Base-by-base conservation (phyloP, 2,329 filamentous ascomycete species). In the Madurella fahalii region DNA sequence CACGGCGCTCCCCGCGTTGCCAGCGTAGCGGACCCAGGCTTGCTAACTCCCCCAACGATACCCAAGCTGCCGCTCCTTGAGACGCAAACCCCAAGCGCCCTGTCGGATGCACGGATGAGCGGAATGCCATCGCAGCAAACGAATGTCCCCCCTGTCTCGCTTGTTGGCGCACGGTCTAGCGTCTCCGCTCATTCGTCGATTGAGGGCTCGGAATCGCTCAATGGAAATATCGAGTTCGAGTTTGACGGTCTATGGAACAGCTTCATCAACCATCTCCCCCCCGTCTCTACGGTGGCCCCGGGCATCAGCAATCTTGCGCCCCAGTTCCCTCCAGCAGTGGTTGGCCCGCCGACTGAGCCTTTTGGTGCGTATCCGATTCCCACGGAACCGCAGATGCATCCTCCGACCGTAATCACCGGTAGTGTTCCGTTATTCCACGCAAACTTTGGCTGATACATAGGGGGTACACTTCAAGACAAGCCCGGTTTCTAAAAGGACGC, bases 191-290 rank as follows among this genome's bases (percentile, higher is more conserved):
- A 64, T n/a, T 58, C 61, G 8, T 56, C 61, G 1, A 60, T 58
- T 12, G 65, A 58, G 57, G 60, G 30, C 54, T 65, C 50, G 46
- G 60, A 72, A 31, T 60, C 61, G 7, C 59, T 62, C 17, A 66
- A 64, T 7, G 61, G 60, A 7, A 70, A 74, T 11, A 59, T 65
- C 5, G 69, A 71, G 50, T 67, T 73, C 44, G 66, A 72, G 41
- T 71, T 74, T 47, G 70, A 72, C 41, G 65, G 60, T 49, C 54
- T 74, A 25, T 73, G 70, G 70, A 62, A 64, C 45, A 63, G 58
- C 52, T 63, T 58, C 53, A 61, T 59, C 52, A 61, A 58, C 50
- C 56, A 63, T 37, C 56, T 60, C 5, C 57, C 58, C n/a, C 59
- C 61, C 25, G 61, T 57, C 17, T 60, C 59, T 11, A 52, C 55